phyloP scores from a whole-genome alignment of 345 rosid genomes.

The Raphanus sativus region DNA sequence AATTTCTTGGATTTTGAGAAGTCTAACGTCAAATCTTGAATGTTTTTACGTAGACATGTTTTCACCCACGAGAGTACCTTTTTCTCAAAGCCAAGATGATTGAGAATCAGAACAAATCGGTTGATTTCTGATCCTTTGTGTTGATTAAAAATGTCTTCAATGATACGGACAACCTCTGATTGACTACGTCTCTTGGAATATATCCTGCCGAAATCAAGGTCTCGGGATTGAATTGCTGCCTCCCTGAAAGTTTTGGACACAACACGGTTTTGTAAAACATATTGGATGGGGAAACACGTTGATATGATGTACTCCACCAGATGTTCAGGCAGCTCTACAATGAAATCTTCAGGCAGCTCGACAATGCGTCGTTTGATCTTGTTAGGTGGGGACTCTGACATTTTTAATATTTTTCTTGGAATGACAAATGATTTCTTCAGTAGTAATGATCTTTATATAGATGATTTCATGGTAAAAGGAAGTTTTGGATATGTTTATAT shows the following conservation, averaged over 20 bases:
- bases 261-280: background rate
- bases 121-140: background rate
- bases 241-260: background rate
- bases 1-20: slow-evolving; percentile 8
- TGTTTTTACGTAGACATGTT: background rate
- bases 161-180: background rate
- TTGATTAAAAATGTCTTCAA: background rate
- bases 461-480: background rate
- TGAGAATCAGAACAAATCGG: background rate
- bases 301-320: background rate
- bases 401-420: background rate
- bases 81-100: background rate
- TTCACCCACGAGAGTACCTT: background rate
- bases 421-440: background rate
- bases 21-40: slow-evolving; percentile 13
- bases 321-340: background rate
- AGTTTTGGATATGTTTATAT: background rate
- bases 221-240: background rate
- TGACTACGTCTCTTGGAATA: background rate
- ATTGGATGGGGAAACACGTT: background rate
- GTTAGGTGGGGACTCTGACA: background rate
- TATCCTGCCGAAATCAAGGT: slow-evolving; percentile 6
- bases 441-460: background rate
- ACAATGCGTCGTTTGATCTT: background rate
- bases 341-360: background rate